phyloP scores from a whole-genome alignment of 2,329 filamentous ascomycete genomes.

The Cytospora chrysosperma region DNA sequence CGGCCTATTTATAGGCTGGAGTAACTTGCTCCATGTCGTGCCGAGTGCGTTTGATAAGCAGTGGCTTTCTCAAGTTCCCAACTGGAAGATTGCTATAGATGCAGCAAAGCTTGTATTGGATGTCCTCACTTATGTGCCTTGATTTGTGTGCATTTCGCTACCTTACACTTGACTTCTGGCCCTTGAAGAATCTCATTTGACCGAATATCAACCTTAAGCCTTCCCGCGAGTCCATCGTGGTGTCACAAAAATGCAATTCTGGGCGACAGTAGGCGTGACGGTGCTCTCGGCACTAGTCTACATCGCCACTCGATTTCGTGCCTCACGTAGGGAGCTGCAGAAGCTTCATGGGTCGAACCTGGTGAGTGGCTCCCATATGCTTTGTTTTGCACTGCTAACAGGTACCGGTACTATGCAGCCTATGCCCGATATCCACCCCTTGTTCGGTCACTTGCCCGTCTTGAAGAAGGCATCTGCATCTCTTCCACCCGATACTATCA shows the following conservation, averaged over 20 bases:
- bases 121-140: no score
- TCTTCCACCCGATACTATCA: conserved; percentile 22
- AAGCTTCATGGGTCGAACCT: background rate
- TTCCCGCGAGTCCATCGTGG: background rate
- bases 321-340: background rate
- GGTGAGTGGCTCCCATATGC: background rate
- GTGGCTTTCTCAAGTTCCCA: no score
- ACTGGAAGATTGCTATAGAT: no score
- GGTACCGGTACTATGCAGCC: background rate
- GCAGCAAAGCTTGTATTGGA: no score
- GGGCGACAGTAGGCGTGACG: background rate
- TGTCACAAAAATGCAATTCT: background rate
- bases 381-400: background rate
- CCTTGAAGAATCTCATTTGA: background rate
- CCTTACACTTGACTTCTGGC: no score
- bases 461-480: conserved; percentile 23
- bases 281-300: background rate
- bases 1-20: no score
- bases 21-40: no score
- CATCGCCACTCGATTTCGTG: background rate
- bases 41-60: no score
- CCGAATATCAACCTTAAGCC: background rate
- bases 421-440: conserved; percentile 18
- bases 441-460: conserved; percentile 26
- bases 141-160: no score